Base-by-base conservation (phyloP, 164 flowering plant species). In the Platanus orientalis region DNA sequence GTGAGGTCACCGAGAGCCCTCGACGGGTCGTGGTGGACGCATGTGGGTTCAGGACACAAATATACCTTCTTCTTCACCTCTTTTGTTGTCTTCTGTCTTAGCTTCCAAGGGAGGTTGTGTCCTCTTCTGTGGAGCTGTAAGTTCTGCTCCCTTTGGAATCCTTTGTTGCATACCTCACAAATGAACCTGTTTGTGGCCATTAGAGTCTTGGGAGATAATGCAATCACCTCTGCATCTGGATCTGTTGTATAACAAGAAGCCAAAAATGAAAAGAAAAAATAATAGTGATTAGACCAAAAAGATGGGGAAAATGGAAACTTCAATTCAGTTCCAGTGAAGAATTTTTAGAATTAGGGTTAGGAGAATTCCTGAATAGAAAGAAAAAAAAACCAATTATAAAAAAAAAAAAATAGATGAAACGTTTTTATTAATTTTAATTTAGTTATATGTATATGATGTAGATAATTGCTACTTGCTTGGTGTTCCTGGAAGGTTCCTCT, bases 111-210 rank as follows among this genome's bases (percentile, higher is more conserved):
- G 42, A 90, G 76, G 70, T 90, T 90, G 68, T 90, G 96, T 72
- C 96, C 96, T 83, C 96, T 85, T 77, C 96, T 83, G 77, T 90
- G 96, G 7, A 90, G 91, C 69, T 90, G 96, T 39, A 90, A 76
- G 70, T 90, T 90, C 70, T 90, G 96, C 75, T 90, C 96, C 61
- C 96, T 87, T 74, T 89, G 96, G 47, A 89, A 89, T 69, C 96
- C 96, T 77, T 89, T 89, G 84, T 83, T 83, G 81, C 96, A 89
- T 20, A 89, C 93, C 79, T 89, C 96, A 66, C 96, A 89, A 54
- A 89, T 79, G 80, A 87, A 89, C 64, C 93, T 80, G 83, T 89
- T 89, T 75, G 92, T 87, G 62, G 96, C 96, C 96, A 89, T 81
- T 69, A 89, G 83, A 50, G 89, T 85, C 81, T 84, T 85, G 73